Base-by-base conservation (phyloP, 2,329 filamentous ascomycete species). In the Trichoderma arundinaceum region DNA sequence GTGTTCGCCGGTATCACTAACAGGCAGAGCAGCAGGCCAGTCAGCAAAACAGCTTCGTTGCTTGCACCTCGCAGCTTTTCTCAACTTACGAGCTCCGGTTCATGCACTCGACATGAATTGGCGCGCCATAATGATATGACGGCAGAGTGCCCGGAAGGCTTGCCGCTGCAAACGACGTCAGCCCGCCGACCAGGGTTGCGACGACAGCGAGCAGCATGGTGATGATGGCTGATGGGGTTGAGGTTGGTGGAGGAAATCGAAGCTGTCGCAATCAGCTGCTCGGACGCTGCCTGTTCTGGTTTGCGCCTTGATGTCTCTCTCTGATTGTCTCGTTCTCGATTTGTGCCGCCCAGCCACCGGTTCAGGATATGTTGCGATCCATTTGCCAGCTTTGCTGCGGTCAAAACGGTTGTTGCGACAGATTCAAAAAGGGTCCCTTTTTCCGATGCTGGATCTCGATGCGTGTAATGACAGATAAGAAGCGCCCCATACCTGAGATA, bases 1-100 rank as follows among this genome's bases (percentile, higher is more conserved):
- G 82, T 96, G 92, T 78, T 96, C 92, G 76, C 92, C 92, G 8
- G 91, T 95, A 72, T 96, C 92, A 73, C 92, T 95, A 28, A 28
- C 22, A 28, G 4, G 22, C 22, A 28, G 22, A 28, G 22, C 22
- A 28, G 22, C 22, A 28, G 22, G 22, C 4, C 22, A 28, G 22
- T 28, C 22, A 28, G 22, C 22, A 28, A 28, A 28, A 28, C 22
- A 28, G 22, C 22, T 28, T 28, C 22, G 22, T 28, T 28, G 22
- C 22, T 28, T 28, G 22, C 22, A 4, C 22, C 22, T 28, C 22
- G 4, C 4, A 28, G 22, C 22, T 28, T 28, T 28, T 28, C 22
- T 28, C 22, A 12, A 82, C 88, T 79, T 72, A 91, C 89, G 88
- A 85, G 77, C 87, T 91, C 67, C 90, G 84, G 73, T 91, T 90